Evolutionary conservation across 352 stramenopile genomes (phyloP), one percentile per base, ranked within the genome.

Genomic region (Globisporangium megalacanthum): DNA sequence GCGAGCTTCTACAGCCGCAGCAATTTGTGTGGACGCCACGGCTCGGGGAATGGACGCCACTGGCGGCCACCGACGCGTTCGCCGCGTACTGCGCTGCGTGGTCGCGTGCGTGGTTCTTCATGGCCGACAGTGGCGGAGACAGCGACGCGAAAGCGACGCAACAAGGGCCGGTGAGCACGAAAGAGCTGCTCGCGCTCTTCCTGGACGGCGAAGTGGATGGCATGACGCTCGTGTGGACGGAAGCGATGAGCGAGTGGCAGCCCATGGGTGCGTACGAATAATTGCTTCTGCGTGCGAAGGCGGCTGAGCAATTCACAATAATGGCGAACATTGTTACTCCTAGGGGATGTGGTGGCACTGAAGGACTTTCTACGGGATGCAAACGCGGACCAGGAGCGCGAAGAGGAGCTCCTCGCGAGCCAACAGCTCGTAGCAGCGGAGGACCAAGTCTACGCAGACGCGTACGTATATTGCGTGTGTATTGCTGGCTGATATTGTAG

Each of bases 331-430:
- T 58, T 42, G n/a, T n/a, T 66, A n/a, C 14, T 33, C 31, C 3
- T 45, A 86, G 77, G 77, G 25, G 73, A 88, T 44, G 71, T 90
- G 20, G 64, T 63, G 10, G 64, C 65, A 46, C 53, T 90, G 20
- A 88, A 88, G 54, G 76, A 89, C 62, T 85, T 88, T 53, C 48
- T 90, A 20, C 76, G 85, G 54, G 80, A 90, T 63, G 77, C 75
- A 19, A 88, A 86, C 31, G 69, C 79, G 25, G 78, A 88, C 49
- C 52, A 84, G 45, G 77, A 85, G 52, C 73, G 75, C 1, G 70
- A 88, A 46, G 63, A 65, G 14, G 65, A 83, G 52, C 54, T 89
- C 35, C 60, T 81, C 11, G 68, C 76, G 56, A 68, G 77, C 13
- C 47, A 77, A 15, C 58, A 57, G n/a, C 45, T 68, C 1, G 49